Evolutionary conservation across 352 stramenopile genomes (phyloP).

Genomic region (Phytopythium vexans): DNA sequence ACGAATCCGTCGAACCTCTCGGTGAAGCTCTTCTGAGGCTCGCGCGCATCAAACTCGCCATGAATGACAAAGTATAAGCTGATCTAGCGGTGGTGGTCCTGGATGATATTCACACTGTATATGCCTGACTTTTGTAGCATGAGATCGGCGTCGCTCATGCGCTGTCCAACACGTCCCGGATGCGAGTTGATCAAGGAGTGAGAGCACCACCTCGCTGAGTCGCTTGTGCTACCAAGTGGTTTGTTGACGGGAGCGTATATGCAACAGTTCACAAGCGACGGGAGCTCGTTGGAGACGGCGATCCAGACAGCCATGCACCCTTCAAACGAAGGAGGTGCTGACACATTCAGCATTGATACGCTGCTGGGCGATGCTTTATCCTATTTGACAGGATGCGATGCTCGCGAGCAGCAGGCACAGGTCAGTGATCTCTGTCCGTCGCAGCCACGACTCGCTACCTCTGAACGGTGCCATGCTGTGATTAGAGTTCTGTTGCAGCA

Average conservation of each 20-base stretch:
- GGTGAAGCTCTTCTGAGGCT: slow-evolving; percentile 40
- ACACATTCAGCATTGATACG: slow-evolving; percentile 25
- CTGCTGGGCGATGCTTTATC: slow-evolving; percentile 26
- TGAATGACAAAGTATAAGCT: slow-evolving; percentile 27
- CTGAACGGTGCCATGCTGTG: no score
- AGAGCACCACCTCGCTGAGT: background rate
- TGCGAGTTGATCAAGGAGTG: slow-evolving; percentile 39
- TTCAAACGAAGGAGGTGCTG: slow-evolving; percentile 1
- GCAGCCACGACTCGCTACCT: background rate
- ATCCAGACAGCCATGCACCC: slow-evolving; percentile 14
- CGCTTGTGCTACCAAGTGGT: background rate
- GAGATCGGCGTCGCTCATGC: slow-evolving; percentile 31
- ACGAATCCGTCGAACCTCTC: slow-evolving; percentile 17
- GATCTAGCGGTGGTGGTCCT: no score
- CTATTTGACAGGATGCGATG: slow-evolving; percentile 18
- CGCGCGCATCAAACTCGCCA: slow-evolving; percentile 48
- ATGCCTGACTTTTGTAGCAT: slow-evolving; percentile 22
- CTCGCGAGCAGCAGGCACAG: background rate
- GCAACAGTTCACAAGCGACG: slow-evolving; percentile 36
- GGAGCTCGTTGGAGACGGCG: slow-evolving; percentile 14
- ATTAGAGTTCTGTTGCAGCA: no score
- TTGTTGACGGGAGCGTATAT: slow-evolving; percentile 2
- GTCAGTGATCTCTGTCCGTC: background rate
- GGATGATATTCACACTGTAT: no score
- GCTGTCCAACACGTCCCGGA: slow-evolving; percentile 7